Evolutionary conservation across 2,329 filamentous ascomycete species (phyloP).

Genomic region (Hypoxylon sp.): DNA sequence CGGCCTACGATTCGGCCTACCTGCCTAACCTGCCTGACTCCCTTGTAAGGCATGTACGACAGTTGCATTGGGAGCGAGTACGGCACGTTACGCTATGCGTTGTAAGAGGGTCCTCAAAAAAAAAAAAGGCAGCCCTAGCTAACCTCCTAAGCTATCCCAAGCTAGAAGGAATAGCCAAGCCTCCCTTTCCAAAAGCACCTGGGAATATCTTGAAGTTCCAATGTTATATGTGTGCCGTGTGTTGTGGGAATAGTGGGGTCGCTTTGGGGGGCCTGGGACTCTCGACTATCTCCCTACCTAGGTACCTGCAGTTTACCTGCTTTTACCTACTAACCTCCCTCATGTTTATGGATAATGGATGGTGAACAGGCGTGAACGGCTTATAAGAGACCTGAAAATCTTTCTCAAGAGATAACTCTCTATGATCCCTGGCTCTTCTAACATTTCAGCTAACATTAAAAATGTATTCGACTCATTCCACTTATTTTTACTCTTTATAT

Average conservation of each 20-base stretch:
- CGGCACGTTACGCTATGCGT: not conserved
- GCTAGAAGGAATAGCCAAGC: conserved; percentile 3
- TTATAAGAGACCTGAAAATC: not conserved
- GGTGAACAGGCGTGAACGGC: not conserved
- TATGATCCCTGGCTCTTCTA: not conserved
- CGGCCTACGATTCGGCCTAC: not conserved
- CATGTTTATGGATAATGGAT: not conserved
- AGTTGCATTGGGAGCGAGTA: conserved; percentile 9
- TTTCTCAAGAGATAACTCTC: not conserved
- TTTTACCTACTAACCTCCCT: not conserved
- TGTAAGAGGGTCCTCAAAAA: not conserved
- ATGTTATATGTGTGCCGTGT: not conserved
- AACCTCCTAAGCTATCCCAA: not conserved
- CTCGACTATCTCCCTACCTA: too few relatives aligned
- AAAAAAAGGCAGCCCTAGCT: conserved; percentile 3
- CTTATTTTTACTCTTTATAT: not conserved
- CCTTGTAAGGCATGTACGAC: conserved; percentile 12
- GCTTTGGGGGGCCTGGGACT: conserved; percentile 5
- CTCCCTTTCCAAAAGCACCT: not conserved
- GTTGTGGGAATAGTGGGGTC: conserved; percentile 16
- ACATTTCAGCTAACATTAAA: not conserved
- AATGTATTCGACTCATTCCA: not conserved
- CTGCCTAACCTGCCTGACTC: too few relatives aligned
- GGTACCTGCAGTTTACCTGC: too few relatives aligned
- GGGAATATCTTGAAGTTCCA: too few relatives aligned